These are phyloP conservation scores for Castanea mollissima DNA, from an alignment of 306 rosid species.

Conservation along the genomic window DNA sequence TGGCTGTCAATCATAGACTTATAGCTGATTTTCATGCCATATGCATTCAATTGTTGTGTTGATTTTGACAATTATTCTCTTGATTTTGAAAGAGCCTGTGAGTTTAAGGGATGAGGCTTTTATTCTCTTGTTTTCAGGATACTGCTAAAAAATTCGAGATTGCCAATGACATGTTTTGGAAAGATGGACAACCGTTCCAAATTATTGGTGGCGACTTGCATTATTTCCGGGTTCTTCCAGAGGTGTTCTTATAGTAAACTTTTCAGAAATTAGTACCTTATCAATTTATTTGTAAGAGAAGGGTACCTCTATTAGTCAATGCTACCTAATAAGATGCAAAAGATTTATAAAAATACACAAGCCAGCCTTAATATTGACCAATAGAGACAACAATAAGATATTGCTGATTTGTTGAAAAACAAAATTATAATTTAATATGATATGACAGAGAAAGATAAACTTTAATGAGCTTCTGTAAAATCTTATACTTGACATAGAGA, in stretches of 20 bases:
- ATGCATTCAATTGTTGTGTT: not conserved
- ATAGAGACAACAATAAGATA: not conserved
- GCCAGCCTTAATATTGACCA: not conserved
- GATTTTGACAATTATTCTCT: not conserved
- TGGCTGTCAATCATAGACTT: not conserved
- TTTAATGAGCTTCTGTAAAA: not conserved
- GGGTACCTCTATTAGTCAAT: not conserved
- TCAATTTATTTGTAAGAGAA: not conserved
- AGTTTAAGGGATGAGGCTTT: not conserved
- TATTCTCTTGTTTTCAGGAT: not conserved
- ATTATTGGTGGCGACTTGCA: constrained; percentile 91
- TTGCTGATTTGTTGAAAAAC: not conserved
- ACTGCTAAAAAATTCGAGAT: not conserved
- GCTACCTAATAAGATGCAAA: not conserved
- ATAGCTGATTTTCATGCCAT: not conserved
- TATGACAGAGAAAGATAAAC: not conserved
- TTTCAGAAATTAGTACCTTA: not conserved
- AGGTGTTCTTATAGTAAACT: constrained; percentile 44
- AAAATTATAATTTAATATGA: not conserved
- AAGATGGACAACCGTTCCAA: constrained; percentile 5
- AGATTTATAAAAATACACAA: not conserved
- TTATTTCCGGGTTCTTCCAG: constrained; percentile 86
- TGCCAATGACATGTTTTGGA: constrained; percentile 6
- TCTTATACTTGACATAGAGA: not conserved
- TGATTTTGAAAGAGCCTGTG: not conserved